phyloP scores from a whole-genome alignment of 441 rosid species.

The Mallotus repandus region DNA sequence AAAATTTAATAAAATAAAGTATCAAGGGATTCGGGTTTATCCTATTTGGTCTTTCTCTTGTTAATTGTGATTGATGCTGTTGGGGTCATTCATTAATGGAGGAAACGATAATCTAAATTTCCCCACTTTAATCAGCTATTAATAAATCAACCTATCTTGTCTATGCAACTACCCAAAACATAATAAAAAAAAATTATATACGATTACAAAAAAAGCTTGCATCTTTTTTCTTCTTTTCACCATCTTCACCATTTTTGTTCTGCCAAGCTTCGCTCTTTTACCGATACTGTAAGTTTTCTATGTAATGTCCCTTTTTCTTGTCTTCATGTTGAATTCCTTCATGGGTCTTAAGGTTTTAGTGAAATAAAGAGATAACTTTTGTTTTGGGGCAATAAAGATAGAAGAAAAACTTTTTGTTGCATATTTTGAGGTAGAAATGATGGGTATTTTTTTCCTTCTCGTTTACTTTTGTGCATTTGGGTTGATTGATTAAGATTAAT shows the following conservation, averaged over 20 bases:
- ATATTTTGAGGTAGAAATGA: not conserved
- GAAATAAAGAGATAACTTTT: not conserved
- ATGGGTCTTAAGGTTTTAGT: not conserved
- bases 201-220: not conserved
- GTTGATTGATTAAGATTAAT: too few species aligned
- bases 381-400: not conserved
- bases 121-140: too few species aligned
- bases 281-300: conserved; percentile 5
- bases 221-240: conserved; percentile 4
- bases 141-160: too few species aligned
- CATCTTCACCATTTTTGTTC: not conserved
- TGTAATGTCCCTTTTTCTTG: not conserved
- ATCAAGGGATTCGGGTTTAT: too few species aligned
- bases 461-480: not conserved
- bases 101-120: too few species aligned
- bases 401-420: not conserved
- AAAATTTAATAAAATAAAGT: too few species aligned
- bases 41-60: too few species aligned
- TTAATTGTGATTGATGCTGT: too few species aligned
- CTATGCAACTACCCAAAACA: too few species aligned
- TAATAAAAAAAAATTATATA: too few species aligned
- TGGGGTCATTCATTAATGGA: too few species aligned
- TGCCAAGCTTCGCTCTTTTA: not conserved
- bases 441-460: not conserved
- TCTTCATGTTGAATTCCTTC: not conserved